Evolutionary conservation across 495 filamentous ascomycete species (phyloP).

Genomic region (Bacidia gigantensis): DNA sequence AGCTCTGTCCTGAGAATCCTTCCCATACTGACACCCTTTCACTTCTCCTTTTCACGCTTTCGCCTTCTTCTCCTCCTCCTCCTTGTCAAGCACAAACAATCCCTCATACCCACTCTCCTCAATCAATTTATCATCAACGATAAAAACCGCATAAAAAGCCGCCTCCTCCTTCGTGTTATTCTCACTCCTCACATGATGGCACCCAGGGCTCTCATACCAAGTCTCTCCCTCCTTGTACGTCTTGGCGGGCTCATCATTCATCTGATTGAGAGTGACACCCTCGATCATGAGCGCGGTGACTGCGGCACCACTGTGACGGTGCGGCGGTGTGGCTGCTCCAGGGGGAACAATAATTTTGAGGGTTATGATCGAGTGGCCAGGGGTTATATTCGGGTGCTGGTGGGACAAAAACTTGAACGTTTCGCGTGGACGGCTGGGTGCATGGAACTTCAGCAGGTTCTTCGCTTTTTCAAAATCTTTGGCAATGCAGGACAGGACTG

Average conservation of each 20-base stretch:
- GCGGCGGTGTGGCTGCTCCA: conserved; percentile 28
- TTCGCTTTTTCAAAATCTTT: not conserved
- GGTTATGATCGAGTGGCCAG: conserved; percentile 25
- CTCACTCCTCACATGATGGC: conserved; percentile 30
- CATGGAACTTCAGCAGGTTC: not conserved
- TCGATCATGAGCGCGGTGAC: conserved; percentile 24
- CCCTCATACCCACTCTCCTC: not conserved
- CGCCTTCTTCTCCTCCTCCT: not conserved
- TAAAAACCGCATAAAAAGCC: not conserved
- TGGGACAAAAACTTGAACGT: not conserved
- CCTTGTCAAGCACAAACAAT: not conserved
- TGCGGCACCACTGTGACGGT: conserved; percentile 27
- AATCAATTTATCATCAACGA: not conserved
- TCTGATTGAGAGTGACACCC: conserved; percentile 27
- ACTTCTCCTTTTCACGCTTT: not conserved
- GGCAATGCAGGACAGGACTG: not conserved
- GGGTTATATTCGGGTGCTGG: conserved; percentile 3
- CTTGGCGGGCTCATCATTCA: conserved; percentile 27
- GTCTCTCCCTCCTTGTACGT: conserved; percentile 21
- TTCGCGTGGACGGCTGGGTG: not conserved
- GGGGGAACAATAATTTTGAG: conserved; percentile 26
- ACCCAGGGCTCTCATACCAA: conserved; percentile 27
- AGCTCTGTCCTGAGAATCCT: not conserved
- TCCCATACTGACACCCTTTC: not conserved
- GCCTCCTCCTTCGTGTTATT: conserved; percentile 14